phyloP scores from a whole-genome alignment of 495 filamentous ascomycete genomes.

The Hapsidospora chrysogenum region DNA sequence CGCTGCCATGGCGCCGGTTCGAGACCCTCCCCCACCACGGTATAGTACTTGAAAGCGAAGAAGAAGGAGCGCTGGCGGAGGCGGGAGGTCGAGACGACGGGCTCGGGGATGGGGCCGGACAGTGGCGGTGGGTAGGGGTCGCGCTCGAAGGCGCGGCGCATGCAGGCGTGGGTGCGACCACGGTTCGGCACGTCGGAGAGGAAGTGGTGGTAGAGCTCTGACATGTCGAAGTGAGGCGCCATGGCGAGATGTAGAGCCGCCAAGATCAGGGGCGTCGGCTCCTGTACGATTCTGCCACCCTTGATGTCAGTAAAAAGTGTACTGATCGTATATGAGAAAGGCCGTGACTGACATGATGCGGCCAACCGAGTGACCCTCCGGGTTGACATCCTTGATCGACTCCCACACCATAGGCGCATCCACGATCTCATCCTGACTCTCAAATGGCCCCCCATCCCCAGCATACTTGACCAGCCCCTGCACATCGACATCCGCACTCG shows the following conservation, averaged over 20 bases:
- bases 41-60: slow-evolving; percentile 40
- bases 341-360: slow-evolving; percentile 27
- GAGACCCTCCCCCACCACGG: slow-evolving; percentile 23
- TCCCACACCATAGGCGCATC: slow-evolving; percentile 23
- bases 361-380: slow-evolving; percentile 20
- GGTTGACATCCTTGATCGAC: slow-evolving; percentile 16
- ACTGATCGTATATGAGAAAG: not conserved
- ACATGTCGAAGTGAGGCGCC: slow-evolving; percentile 30
- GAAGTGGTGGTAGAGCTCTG: slow-evolving; percentile 29
- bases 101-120: not conserved
- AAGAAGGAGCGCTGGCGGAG: slow-evolving; percentile 28
- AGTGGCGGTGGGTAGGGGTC: not conserved
- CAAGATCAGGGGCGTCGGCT: slow-evolving; percentile 33
- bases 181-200: slow-evolving; percentile 16
- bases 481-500: not conserved
- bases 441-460: slow-evolving; percentile 4
- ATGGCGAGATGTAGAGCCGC: slow-evolving; percentile 32
- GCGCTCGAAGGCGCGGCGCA: slow-evolving; percentile 18
- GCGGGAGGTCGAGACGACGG: slow-evolving; percentile 9
- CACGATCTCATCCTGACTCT: slow-evolving; percentile 7
- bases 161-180: slow-evolving; percentile 16
- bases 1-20: slow-evolving; percentile 34
- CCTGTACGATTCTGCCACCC: slow-evolving; percentile 21
- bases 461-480: slow-evolving; percentile 9
- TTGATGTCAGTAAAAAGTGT: not conserved